phyloP scores from a whole-genome alignment of 257 asterid species.

The Penstemon davidsonii region DNA sequence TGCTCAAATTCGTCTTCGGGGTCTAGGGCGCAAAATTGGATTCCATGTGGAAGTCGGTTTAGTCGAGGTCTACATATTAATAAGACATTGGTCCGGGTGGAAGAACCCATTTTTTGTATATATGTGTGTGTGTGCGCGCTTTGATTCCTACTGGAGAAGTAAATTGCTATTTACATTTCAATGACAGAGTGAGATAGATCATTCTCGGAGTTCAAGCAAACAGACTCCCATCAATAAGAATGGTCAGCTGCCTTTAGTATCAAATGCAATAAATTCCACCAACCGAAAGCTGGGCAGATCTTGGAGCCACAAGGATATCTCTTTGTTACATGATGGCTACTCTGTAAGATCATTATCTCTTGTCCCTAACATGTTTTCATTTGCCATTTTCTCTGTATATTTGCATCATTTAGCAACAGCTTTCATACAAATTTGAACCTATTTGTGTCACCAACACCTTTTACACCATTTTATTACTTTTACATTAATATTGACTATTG shows the following conservation, averaged over 20 bases:
- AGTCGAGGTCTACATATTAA: too few species aligned
- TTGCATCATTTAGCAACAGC: not conserved
- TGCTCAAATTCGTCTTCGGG: too few species aligned
- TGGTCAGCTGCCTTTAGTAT: conserved; percentile 31
- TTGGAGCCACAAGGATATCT: conserved; percentile 56
- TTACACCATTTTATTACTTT: not conserved
- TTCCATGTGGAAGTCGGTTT: too few species aligned
- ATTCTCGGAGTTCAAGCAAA: conserved; percentile 43
- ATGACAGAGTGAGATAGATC: conserved; percentile 64
- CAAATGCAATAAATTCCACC: conserved; percentile 43
- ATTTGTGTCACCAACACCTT: not conserved
- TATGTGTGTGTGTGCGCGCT: too few species aligned
- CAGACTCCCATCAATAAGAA: conserved; percentile 41
- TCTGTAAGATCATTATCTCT: conserved; percentile 59
- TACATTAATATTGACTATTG: conserved; percentile 6
- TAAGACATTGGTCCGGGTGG: too few species aligned
- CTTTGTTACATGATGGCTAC: conserved; percentile 60
- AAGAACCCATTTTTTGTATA: too few species aligned
- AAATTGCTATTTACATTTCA: conserved; percentile 25
- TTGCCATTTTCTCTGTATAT: conserved; percentile 2
- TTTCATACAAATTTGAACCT: conserved; percentile 14
- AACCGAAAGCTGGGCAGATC: conserved; percentile 57
- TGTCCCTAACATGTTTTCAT: conserved; percentile 2
- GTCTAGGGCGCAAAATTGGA: too few species aligned
- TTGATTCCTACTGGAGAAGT: not conserved